Base-by-base conservation (phyloP, 805 yeast genomes). In the Ascoidea tarda region DNA sequence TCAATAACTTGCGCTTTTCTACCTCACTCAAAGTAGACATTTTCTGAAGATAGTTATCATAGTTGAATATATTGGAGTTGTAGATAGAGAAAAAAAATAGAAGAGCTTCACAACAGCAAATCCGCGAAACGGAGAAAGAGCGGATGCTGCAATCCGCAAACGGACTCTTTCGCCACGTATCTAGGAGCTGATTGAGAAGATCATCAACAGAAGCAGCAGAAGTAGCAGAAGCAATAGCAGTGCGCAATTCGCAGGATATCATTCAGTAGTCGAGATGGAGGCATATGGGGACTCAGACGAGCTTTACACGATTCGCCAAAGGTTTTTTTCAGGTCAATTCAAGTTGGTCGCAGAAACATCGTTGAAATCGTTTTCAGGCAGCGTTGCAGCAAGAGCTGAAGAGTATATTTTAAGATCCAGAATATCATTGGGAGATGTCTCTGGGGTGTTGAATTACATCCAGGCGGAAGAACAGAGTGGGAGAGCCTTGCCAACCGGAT, bases 261-360 rank as follows among this genome's bases (percentile, higher is more conserved):
- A 21, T 21, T 21, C 28, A 21, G 28, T 21, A 21, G 28, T 21
- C 3, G 14, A 38, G 14, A 38, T 38, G 44, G 44, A 38, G 8
- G 8, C 14, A 10, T 38, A 38, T 38, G 44, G 44, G 16, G 53
- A 51, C 33, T 33, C 50, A 8, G 49, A 49, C 63, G 84, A 79
- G 59, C 69, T 77, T 45, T 81, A 73, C 64, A 72, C 71, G 16
- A 64, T 81, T 32, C 74, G 78, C 58, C 82, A 78, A 60, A 77
- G 76, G 54, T 82, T 79, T 66, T 81, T 75, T 64, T 76, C 84
- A 10, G 79, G 81, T 50, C 81, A 79, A 59, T 77, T 72, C 61
- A 60, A 67, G 10, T 69, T 73, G 58, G 78, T 76, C 2, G 59
- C 68, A 49, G 62, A 68, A 5, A 70, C 73, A 51, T 48, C 63